Evolutionary conservation across 805 yeast genomes (phyloP).

Genomic region (Lachancea cidri): DNA sequence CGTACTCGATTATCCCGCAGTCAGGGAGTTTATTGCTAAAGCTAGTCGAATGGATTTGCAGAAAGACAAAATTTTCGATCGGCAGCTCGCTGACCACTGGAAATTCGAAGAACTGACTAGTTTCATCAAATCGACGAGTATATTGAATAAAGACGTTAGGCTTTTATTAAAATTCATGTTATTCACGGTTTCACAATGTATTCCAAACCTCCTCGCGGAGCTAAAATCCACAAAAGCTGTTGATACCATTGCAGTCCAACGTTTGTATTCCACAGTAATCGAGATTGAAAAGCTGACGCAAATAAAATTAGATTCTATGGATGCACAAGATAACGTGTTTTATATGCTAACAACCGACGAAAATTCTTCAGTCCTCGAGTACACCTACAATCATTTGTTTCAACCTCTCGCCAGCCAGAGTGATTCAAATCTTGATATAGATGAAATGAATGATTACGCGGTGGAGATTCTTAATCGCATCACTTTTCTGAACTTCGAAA

Average conservation of each 20-base stretch:
- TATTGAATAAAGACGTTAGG: background rate
- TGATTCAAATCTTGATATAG: background rate
- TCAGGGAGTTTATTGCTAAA: background rate
- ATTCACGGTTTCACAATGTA: background rate
- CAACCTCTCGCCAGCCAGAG: background rate
- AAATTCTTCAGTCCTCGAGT: background rate
- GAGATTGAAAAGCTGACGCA: background rate
- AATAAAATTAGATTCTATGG: no score
- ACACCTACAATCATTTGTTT: background rate
- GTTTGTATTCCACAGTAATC: background rate
- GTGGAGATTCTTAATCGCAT: background rate
- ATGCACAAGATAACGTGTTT: background rate
- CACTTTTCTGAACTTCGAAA: no score
- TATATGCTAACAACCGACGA: background rate
- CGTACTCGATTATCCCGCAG: background rate
- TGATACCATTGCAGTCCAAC: background rate
- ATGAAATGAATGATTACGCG: background rate
- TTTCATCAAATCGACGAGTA: background rate
- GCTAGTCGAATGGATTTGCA: background rate
- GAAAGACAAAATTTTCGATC: conserved; percentile 1
- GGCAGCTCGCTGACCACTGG: conserved; percentile 1
- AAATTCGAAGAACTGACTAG: background rate
- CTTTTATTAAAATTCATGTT: background rate
- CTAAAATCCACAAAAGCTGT: background rate
- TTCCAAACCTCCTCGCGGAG: background rate